These are phyloP conservation scores for Trichomonas tenax DNA, from an alignment of 208 protist genomes.

Conservation along the genomic window DNA sequence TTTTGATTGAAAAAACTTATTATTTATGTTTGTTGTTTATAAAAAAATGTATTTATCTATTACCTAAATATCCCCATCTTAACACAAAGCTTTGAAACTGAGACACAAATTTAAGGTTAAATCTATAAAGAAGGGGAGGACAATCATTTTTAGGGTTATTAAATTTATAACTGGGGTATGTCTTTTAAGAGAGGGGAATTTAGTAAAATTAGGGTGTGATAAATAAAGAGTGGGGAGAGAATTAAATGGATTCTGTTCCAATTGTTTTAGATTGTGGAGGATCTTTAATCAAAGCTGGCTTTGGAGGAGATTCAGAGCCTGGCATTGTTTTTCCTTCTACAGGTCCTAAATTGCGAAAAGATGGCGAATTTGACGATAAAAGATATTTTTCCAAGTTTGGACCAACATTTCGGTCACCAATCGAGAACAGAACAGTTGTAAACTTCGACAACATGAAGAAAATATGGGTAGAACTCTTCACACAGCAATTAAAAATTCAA, in stretches of 20 bases:
- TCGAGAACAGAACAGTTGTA: conserved; percentile 63
- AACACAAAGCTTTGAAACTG: too few relatives aligned
- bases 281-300: conserved; percentile 64
- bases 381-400: neutral
- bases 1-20: neutral
- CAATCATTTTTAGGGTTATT: too few relatives aligned
- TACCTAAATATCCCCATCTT: too few relatives aligned
- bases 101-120: too few relatives aligned
- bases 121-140: too few relatives aligned
- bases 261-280: conserved; percentile 72
- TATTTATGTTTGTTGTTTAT: too few relatives aligned
- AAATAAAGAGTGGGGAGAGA: too few relatives aligned
- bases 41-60: too few relatives aligned
- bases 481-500: neutral
- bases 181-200: too few relatives aligned
- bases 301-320: conserved; percentile 84
- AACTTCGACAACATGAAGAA: conserved; percentile 92
- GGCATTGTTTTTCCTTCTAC: conserved; percentile 80
- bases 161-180: too few relatives aligned
- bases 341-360: conserved; percentile 71
- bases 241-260: conserved; percentile 23
- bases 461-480: conserved; percentile 73
- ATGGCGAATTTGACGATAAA: conserved; percentile 39
- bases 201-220: too few relatives aligned
- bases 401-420: conserved; percentile 69